These are phyloP conservation scores for Podospora australis DNA, from an alignment of 495 filamentous ascomycete species.

Conservation along the genomic window DNA sequence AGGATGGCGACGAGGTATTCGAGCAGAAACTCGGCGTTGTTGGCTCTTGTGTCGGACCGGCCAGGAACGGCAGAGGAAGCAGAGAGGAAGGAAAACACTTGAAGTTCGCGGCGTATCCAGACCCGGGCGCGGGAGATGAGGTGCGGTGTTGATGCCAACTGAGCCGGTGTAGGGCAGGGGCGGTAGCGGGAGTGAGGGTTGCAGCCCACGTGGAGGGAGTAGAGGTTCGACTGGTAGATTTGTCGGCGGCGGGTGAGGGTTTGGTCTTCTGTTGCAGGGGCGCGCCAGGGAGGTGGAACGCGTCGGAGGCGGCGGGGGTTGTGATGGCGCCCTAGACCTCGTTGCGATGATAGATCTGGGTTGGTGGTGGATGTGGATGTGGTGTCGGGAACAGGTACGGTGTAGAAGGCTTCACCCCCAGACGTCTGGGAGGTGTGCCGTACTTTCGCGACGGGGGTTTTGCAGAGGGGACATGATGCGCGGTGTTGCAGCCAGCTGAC, in stretches of 20 bases:
- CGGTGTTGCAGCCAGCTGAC: conserved; percentile 75
- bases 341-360: conserved; percentile 1
- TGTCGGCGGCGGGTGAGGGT: conserved; percentile 62
- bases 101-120: conserved; percentile 83
- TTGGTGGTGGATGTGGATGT: background rate
- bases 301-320: conserved; percentile 19
- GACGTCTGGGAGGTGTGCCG: conserved; percentile 52
- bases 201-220: conserved; percentile 70
- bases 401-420: conserved; percentile 40
- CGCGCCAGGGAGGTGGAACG: conserved; percentile 11
- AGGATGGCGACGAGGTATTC: conserved; percentile 86
- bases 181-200: conserved; percentile 72
- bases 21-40: conserved; percentile 83
- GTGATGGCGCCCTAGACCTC: background rate
- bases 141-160: conserved; percentile 56
- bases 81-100: conserved; percentile 73
- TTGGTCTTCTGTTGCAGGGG: conserved; percentile 34
- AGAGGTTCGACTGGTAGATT: conserved; percentile 70
- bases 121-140: conserved; percentile 76
- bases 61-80: conserved; percentile 5
- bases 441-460: conserved; percentile 59
- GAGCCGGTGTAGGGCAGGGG: conserved; percentile 62
- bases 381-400: conserved; percentile 23
- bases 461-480: conserved; percentile 72
- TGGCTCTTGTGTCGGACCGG: conserved; percentile 33